Base-by-base conservation (phyloP, 1,139 yeast genomes). In the Geotrichum candidum region DNA sequence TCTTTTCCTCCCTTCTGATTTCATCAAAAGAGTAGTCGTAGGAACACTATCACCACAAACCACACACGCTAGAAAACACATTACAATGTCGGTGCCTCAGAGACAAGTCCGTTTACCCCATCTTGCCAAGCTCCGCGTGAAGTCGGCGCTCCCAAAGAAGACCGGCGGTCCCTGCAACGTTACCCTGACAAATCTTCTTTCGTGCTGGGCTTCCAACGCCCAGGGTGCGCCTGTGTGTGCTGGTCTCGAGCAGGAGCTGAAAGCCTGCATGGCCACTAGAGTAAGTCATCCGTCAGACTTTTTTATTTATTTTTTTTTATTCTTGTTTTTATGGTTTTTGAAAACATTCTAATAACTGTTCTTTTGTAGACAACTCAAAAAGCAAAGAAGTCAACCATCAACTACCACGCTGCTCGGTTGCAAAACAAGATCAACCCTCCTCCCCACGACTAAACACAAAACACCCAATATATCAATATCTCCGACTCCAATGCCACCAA, bases 161-260 rank as follows among this genome's bases (percentile, higher is more conserved):
- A 75, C 84, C 76, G 74, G 72, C 15, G 85, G 88, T 67, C 86
- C 89, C 65, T 91, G 97, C 73, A 76, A 85, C 65, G 90, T 89
- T 61, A 78, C 88, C 66, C 88, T 92, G 94, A 86, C 95, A 6
- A 87, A 90, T 56, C 80, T 92, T 74, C 80, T 92, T 69, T 90
- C 88, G 79, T 92, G 98, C 76, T 92, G 98, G 98, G 96, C 97
- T 3, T 89, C 96, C 41, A 89, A 90, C 76, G 94, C 96, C 58
- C 96, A 90, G 74, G 94, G 94, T 63, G 80, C 87, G 27, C 77
- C 80, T 13, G 81, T 77, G 56, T 92, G 98, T 76, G 78, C 80
- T 31, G 79, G 78, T 10, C 77, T 88, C 62, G 96, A 87, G 70
- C 76, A 69, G 33, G 84, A 83, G 52, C 76, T 85, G 67, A 84